Base-by-base conservation (phyloP, 495 filamentous ascomycete species). In the Trichoderma asperelloides region DNA sequence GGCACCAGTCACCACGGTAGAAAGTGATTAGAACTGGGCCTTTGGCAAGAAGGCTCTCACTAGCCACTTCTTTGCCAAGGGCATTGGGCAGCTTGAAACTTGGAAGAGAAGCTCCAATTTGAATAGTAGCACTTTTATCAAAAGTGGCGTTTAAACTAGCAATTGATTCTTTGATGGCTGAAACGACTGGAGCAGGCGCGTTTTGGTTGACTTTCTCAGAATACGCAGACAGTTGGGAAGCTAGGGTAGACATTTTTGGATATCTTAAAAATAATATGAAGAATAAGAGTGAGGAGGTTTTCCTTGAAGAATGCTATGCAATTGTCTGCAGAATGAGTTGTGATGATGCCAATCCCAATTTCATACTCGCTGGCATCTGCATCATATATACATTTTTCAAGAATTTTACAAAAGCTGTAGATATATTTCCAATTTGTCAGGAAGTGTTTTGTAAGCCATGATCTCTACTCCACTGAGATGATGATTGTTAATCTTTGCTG, bases 1-100 rank as follows among this genome's bases (percentile, higher is more conserved):
- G 78, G 67, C 79, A 81, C 79, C 78, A 81, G 64, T 73, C 72
- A 2, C 78, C 79, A 39, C 79, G 76, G 71, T 80, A 81, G 71
- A 80, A 79, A 28, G 76, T 74, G 64, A 81, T 73, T 43, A 81
- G 71, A n/a, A 81, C 16, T 4, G 78, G 72, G 3, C 75, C 75
- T 3, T 76, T 69, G 6, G 68, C 63, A 18, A 80, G 76, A 13
- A 81, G 74, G 30, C 63, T 43, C n/a, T 67, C 64, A 65, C 69
- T 73, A 30, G 68, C 65, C 1, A 78, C 69, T 27, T 68, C 65
- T 12, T 75, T 67, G 39, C 77, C 76, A 3, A 69, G 65, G 0
- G 76, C 75, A 64, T 78, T 69, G 23, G 39, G 70, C 47, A 80
- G 70, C 25, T 47, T 18, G 67, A 78, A 78, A 0, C 55, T 3